Evolutionary conservation across 495 filamentous ascomycete genomes (phyloP).

Genomic region (Lophiotrema nucula): DNA sequence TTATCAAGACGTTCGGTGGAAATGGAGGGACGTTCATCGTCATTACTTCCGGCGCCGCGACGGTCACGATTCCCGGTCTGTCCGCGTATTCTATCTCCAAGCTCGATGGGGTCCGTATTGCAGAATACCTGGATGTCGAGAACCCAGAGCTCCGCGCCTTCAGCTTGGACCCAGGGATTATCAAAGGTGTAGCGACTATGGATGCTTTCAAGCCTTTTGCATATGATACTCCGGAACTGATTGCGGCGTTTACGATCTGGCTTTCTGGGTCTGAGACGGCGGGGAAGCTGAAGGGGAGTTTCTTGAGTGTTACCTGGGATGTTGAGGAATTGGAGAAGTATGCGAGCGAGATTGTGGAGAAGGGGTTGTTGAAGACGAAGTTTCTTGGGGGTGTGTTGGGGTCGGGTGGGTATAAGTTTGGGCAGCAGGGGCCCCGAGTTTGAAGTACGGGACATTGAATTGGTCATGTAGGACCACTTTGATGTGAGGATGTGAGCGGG

Average conservation of each 20-base stretch:
- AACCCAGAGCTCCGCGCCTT: constrained; percentile 2
- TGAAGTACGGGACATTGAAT: too few species aligned
- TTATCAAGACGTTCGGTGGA: constrained; percentile 1
- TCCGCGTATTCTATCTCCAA: constrained; percentile 8
- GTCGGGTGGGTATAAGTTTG: neutral
- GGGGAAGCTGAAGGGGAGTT: neutral
- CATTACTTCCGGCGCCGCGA: neutral
- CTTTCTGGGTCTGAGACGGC: neutral
- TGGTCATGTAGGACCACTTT: too few species aligned
- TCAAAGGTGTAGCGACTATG: neutral
- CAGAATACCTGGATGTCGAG: neutral
- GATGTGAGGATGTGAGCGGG: too few species aligned
- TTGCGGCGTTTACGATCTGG: neutral
- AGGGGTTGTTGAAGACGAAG: constrained; percentile 8
- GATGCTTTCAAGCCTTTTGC: neutral
- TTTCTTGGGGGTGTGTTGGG: neutral
- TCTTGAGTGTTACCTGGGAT: constrained; percentile 2
- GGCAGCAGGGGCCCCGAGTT: neutral
- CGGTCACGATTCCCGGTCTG: neutral
- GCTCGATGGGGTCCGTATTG: neutral
- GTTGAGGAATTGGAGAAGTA: constrained; percentile 7
- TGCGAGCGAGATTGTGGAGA: constrained; percentile 3
- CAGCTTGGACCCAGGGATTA: constrained; percentile 4
- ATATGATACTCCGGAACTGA: neutral
- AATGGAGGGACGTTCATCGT: neutral